Evolutionary conservation across 2,329 filamentous ascomycete genomes (phyloP).

Genomic region (Aaosphaeria pasadenensis): DNA sequence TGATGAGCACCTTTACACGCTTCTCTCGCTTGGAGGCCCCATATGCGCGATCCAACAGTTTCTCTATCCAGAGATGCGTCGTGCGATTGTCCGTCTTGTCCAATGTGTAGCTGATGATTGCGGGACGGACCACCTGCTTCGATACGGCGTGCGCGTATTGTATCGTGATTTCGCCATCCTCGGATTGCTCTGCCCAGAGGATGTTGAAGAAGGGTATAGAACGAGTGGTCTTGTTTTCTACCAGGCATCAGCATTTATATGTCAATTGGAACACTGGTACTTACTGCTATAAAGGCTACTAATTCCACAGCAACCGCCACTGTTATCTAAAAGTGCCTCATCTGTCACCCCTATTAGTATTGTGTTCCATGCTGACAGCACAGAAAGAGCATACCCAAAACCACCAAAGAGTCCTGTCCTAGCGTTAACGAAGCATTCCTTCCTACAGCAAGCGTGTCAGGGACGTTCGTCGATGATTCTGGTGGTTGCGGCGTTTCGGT

Average conservation of each 20-base stretch:
- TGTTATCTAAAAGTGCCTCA: constrained; percentile 51
- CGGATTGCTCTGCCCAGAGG: constrained; percentile 71
- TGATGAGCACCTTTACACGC: constrained; percentile 83
- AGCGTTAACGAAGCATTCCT: constrained; percentile 60
- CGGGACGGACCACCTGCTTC: constrained; percentile 57
- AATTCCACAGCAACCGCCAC: constrained; percentile 56
- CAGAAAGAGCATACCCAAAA: constrained; percentile 48
- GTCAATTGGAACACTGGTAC: constrained; percentile 1
- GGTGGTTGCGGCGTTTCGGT: constrained; percentile 4
- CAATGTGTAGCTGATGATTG: constrained; percentile 61
- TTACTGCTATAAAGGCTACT: constrained; percentile 46
- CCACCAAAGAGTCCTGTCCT: constrained; percentile 57
- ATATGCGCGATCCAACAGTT: constrained; percentile 69
- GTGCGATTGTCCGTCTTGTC: constrained; percentile 50
- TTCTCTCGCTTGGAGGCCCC: constrained; percentile 65
- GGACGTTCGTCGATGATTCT: constrained; percentile 6
- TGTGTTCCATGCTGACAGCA: neutral
- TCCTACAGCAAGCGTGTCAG: constrained; percentile 52
- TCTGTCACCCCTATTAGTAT: constrained; percentile 36
- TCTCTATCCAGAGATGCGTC: constrained; percentile 60
- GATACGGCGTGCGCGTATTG: constrained; percentile 64
- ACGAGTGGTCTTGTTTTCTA: constrained; percentile 49
- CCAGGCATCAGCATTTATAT: constrained; percentile 6
- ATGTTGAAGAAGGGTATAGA: constrained; percentile 78
- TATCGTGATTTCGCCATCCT: constrained; percentile 61